A percentile compares a stretch with the other conserved stretches of the same genome.
These are phyloP conservation scores for Trichoderma lentiforme DNA, from an alignment of 2,329 filamentous ascomycete genomes.

Conservation along the genomic window DNA sequence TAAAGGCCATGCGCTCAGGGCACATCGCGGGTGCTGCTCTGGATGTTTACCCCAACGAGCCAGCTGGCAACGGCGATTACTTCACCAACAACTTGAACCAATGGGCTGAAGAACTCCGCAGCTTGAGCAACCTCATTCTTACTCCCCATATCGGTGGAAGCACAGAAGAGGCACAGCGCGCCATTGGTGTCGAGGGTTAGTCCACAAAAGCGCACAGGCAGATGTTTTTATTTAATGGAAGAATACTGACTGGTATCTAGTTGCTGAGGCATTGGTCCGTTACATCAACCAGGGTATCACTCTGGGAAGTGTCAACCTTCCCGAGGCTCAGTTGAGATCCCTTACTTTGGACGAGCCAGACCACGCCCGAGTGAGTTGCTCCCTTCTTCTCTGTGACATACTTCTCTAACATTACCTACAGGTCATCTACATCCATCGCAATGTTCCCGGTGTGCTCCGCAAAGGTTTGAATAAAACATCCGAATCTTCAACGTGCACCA, in stretches of 20 bases:
- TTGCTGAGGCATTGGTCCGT: conserved; percentile 79
- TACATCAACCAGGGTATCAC: conserved; percentile 97
- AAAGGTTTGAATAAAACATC: conserved; percentile 51
- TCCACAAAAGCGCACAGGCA: not conserved
- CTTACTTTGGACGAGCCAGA: conserved; percentile 85
- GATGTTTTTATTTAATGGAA: not conserved
- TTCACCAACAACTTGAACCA: conserved; percentile 80
- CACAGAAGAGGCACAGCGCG: conserved; percentile 94
- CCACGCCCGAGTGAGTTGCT: conserved; percentile 65
- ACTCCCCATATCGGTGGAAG: conserved; percentile 97
- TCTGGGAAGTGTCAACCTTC: conserved; percentile 89
- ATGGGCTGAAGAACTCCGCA: conserved; percentile 82
- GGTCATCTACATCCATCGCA: conserved; percentile 95
- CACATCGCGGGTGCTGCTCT: conserved; percentile 93
- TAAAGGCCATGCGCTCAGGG: conserved; percentile 79
- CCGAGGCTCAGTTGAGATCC: conserved; percentile 89
- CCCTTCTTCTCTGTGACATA: not conserved
- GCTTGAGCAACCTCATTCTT: conserved; percentile 86
- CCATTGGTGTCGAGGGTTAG: conserved; percentile 82
- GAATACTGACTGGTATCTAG: conserved; percentile 37
- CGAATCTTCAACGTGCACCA: not conserved
- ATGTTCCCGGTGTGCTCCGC: conserved; percentile 90
- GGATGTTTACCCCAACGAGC: conserved; percentile 93
- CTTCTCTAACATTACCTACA: conserved; percentile 30
- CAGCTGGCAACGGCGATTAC: conserved; percentile 89